Conservation (phyloP, 2,329 filamentous ascomycete species). For the Microcera coccophila region DNA sequence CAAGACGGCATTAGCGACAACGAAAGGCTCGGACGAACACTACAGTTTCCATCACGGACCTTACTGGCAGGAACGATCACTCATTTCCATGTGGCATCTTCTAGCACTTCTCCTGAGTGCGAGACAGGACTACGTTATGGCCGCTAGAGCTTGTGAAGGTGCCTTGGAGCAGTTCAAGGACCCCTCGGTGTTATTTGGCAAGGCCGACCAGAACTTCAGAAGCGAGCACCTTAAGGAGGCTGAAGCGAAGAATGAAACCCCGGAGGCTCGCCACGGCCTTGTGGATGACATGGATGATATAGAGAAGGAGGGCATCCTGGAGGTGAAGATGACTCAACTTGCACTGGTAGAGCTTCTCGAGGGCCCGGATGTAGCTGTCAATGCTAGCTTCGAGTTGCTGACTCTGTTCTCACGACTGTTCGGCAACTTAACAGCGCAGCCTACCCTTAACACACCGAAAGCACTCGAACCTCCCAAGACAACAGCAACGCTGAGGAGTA, state of each 20-base stretch:
- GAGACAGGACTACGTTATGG: conserved; percentile 77
- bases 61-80: conserved; percentile 59
- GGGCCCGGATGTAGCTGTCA: conserved; percentile 80
- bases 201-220: conserved; percentile 51
- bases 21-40: conserved; percentile 44
- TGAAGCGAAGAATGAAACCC: conserved; percentile 29
- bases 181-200: conserved; percentile 64
- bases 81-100: conserved; percentile 87
- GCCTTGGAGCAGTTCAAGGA: conserved; percentile 87
- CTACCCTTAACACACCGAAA: conserved; percentile 38
- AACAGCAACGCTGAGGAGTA: conserved; percentile 64
- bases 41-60: conserved; percentile 44
- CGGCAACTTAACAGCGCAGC: conserved; percentile 49
- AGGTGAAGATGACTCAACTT: conserved; percentile 94
- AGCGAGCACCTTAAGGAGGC: conserved; percentile 65
- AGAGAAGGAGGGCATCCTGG: conserved; percentile 83
- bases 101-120: conserved; percentile 81
- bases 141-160: conserved; percentile 78
- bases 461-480: conserved; percentile 62
- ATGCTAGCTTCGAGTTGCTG: conserved; percentile 80
- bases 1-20: conserved; percentile 67
- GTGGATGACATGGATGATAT: conserved; percentile 77
- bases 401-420: conserved; percentile 79
- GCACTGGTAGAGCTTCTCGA: conserved; percentile 78
- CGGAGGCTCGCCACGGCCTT: conserved; percentile 42